Evolutionary conservation across 345 rosid genomes (phyloP), one percentile per base, ranked within the genome.

Genomic region (Dovyalis caffra): DNA sequence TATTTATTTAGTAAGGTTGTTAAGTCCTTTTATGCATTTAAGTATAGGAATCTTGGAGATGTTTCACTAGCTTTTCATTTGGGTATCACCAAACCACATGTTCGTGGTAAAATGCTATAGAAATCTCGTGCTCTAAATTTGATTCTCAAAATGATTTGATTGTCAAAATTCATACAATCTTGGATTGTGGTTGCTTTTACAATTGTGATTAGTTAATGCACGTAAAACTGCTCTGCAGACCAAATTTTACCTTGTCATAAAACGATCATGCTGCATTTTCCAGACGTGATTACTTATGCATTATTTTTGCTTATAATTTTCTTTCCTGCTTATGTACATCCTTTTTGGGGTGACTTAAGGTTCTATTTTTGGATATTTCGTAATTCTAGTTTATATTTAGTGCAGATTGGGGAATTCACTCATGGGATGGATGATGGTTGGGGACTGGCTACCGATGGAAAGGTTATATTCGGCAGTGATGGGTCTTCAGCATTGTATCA

Each of bases 351-450:
- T 75, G 69, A 71, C 38, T 57, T 35, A 40, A 20, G 7, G n/a
- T 68, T 33, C 29, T 37, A n/a, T 45, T 34, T 57, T 64, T 15
- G 40, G 29, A 64, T 68, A 16, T 28, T 60, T 60, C 6, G 47
- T 60, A 34, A 53, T 73, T 65, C 62, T 61, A 33, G 38, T 56
- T 37, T 76, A 23, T 66, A 57, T 53, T 57, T 77, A 10, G n/a
- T 86, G 85, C 90, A 96, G 99, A 77, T 88, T 58, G 74, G 77
- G 61, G 62, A 79, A 80, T 93, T 92, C 84, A 84, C 80, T 67
- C 97, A 96, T 84, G 78, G 84, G 78, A 96, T 96, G 98, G 58
- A 85, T 64, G 99, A 96, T 85, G 99, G 98, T 20, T 96, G 99
- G 97, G 98, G 99, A 65, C 86, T 93, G 60, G 94, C 98, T 72